Evolutionary conservation across 345 rosid genomes (phyloP).

Genomic region (Eucalyptus regnans): DNA sequence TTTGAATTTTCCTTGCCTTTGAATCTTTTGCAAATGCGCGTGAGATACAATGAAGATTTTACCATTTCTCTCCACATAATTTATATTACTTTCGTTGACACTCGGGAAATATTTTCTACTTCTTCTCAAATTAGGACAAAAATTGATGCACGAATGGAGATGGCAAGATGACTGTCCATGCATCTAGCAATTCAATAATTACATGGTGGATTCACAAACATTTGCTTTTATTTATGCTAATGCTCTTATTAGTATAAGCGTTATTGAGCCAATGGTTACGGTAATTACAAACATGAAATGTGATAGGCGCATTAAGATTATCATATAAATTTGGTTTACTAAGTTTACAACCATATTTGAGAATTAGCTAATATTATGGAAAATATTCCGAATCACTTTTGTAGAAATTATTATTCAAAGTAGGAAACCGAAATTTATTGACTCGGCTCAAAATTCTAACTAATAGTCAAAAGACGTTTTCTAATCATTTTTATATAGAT

Average conservation of each 20-base stretch:
- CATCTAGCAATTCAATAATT: background rate
- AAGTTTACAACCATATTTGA: background rate
- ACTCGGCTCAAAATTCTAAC: background rate
- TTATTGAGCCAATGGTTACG: background rate
- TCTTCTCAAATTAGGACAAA: background rate
- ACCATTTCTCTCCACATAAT: background rate
- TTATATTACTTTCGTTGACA: background rate
- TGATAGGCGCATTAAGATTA: fast-evolving
- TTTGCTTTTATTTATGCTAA: background rate
- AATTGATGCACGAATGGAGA: background rate
- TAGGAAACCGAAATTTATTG: background rate
- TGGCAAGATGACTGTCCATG: background rate
- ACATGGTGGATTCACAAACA: background rate
- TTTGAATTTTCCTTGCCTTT: background rate
- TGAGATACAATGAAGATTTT: background rate
- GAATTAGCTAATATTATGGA: background rate
- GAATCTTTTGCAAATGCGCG: background rate
- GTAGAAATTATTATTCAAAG: background rate
- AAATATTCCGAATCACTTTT: background rate
- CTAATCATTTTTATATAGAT: too few relatives aligned
- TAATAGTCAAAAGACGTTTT: background rate
- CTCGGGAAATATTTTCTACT: background rate
- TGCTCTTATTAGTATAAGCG: background rate
- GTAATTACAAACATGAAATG: background rate
- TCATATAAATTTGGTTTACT: background rate